Base-by-base conservation (phyloP, 2,329 filamentous ascomycete genomes). In the Chrysosporium keratinophilum region DNA sequence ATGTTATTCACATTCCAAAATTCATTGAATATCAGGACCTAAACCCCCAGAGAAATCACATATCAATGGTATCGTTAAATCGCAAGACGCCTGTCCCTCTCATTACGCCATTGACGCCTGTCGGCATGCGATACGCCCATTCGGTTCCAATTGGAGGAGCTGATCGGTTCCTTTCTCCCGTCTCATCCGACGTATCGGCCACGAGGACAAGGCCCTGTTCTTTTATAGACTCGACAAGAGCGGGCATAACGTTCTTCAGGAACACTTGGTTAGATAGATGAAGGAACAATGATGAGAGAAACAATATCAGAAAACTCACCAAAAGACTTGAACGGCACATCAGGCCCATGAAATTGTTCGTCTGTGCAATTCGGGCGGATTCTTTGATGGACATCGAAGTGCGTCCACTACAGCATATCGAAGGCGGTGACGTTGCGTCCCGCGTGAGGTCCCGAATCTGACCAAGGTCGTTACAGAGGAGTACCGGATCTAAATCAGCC, bases 291-390 rank as follows among this genome's bases (percentile, higher is more conserved):
- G 46, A 12, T 14, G 19, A 4, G 7, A 10, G 3, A 54, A 43
- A 3, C 15, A 47, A 44, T 28, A 17, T 31, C 6, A 12, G 46
- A 23, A 47, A 42, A 78, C 84, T 64, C 77, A 94, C 88, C 74
- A 98, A 71, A 59, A 98, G 76, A 60, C 85, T 81, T 33, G 88
- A 91, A 61, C 84, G 89, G 71, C 90, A 96, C 56, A 97, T 87
- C 64, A 98, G 69, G 2, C 93, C 93, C 93, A 98, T 98, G 60
- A 98, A 88, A 67, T 98, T 98, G 68, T 98, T 98, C 66, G 84
- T 87, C 69, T 94, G 87, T 19, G 91, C 90, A 65, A 95, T 88
- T 59, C 90, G 81, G 12, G 96, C 93, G 3, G 88, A 88, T 68
- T 98, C 91, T 72, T 97, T 98, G 61, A 97, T 88, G 5, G 88